Evolutionary conservation across 371 early-diverging fungal genomes (phyloP).

Genomic region (Mortierella sp.): DNA sequence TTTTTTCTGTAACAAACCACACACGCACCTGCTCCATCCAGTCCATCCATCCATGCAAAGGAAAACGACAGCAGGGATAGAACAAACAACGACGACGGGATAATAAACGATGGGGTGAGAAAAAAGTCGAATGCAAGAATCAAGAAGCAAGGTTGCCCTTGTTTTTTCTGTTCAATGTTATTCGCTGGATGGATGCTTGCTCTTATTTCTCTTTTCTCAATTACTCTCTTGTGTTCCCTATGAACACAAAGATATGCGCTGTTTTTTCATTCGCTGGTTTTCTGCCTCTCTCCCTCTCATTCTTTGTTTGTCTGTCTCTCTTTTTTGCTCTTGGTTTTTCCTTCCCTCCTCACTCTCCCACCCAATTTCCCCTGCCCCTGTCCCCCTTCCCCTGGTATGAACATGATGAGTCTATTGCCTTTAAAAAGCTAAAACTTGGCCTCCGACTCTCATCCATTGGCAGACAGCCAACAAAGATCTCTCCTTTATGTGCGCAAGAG

Average conservation of each 20-base stretch:
- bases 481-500: background rate
- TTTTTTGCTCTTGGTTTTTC: background rate
- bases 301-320: background rate
- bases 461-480: constrained; percentile 1
- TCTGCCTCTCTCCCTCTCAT: background rate
- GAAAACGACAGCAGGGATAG: background rate
- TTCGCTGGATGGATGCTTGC: background rate
- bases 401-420: background rate
- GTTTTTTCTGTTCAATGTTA: background rate
- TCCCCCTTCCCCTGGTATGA: background rate
- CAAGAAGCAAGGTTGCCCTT: background rate
- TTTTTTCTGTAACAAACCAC: background rate
- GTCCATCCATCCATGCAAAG: background rate
- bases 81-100: background rate
- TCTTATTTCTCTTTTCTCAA: background rate
- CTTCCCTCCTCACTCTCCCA: background rate
- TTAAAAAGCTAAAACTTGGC: background rate
- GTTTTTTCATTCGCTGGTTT: constrained; percentile 14
- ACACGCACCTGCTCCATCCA: background rate
- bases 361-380: constrained; percentile 9
- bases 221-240: constrained; percentile 7
- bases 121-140: background rate
- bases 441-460: background rate
- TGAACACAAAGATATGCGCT: constrained; percentile 13
- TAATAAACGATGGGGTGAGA: background rate